Evolutionary conservation across 306 rosid genomes (phyloP).

Genomic region (Trifolium subterraneum): DNA sequence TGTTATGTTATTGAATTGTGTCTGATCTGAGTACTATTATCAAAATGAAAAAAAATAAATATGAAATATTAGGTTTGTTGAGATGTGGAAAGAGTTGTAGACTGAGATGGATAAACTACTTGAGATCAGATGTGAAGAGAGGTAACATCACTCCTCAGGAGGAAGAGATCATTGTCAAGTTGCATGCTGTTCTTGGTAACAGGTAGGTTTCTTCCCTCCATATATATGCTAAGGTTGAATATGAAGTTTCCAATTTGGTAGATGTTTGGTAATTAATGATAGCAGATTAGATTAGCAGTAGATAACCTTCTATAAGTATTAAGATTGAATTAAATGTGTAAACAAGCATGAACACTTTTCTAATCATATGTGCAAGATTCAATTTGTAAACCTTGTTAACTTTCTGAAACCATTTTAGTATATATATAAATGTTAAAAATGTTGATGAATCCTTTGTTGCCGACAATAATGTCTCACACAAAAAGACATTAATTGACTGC

Average conservation of each 20-base stretch:
- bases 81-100: constrained; percentile 92
- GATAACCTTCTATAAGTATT: no score
- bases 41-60: background rate
- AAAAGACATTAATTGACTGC: background rate
- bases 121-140: constrained; percentile 86
- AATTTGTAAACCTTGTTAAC: background rate
- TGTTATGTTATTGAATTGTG: background rate
- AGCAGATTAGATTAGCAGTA: no score
- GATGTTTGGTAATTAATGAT: no score
- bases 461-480: background rate
- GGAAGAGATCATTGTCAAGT: constrained; percentile 81
- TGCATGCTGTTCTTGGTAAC: constrained; percentile 75
- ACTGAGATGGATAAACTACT: constrained; percentile 88
- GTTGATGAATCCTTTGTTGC: background rate
- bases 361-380: no score
- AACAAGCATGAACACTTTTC: no score
- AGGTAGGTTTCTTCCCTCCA: constrained; percentile 47
- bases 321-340: no score
- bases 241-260: no score
- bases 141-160: constrained; percentile 83
- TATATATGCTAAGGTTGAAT: no score
- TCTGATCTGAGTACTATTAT: background rate
- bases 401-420: background rate
- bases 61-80: constrained; percentile 48
- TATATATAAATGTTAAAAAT: background rate